These are phyloP conservation scores for Metschnikowia lochheadii DNA, from an alignment of 805 yeast genomes.

Conservation along the genomic window DNA sequence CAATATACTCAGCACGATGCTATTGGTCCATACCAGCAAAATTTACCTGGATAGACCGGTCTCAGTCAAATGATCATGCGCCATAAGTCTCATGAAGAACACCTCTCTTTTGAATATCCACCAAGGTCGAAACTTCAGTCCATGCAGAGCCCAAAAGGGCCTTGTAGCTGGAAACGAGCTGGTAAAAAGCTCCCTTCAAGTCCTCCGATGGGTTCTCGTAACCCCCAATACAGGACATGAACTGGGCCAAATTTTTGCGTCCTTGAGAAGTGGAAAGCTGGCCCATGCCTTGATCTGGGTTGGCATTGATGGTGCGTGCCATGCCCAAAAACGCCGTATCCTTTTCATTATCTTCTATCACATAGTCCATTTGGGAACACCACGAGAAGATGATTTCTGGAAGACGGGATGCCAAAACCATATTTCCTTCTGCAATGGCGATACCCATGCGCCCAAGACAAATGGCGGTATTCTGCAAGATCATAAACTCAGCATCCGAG, in stretches of 20 bases:
- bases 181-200: slow-evolving; percentile 41
- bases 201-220: slow-evolving; percentile 49
- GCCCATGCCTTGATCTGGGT: slow-evolving; percentile 59
- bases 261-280: slow-evolving; percentile 43
- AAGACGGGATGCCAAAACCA: slow-evolving; percentile 52
- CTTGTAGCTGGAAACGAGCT: slow-evolving; percentile 44
- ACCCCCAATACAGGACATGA: slow-evolving; percentile 56
- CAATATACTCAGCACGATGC: neutral
- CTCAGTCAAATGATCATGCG: neutral
- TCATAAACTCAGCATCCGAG: slow-evolving; percentile 55
- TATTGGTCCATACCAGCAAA: neutral
- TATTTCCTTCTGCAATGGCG: slow-evolving; percentile 37
- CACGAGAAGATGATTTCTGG: slow-evolving; percentile 59
- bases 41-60: too few species aligned
- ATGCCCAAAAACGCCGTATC: slow-evolving; percentile 84
- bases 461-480: slow-evolving; percentile 83
- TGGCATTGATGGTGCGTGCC: slow-evolving; percentile 59
- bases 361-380: slow-evolving; percentile 63
- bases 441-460: slow-evolving; percentile 84
- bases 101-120: slow-evolving; percentile 28
- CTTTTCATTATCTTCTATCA: slow-evolving; percentile 83
- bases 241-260: slow-evolving; percentile 45
- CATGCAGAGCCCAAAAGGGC: slow-evolving; percentile 44
- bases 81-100: slow-evolving; percentile 14
- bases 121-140: slow-evolving; percentile 27